Evolutionary conservation across 306 rosid species (phyloP).

Genomic region (Sphenostylis stenocarpa): DNA sequence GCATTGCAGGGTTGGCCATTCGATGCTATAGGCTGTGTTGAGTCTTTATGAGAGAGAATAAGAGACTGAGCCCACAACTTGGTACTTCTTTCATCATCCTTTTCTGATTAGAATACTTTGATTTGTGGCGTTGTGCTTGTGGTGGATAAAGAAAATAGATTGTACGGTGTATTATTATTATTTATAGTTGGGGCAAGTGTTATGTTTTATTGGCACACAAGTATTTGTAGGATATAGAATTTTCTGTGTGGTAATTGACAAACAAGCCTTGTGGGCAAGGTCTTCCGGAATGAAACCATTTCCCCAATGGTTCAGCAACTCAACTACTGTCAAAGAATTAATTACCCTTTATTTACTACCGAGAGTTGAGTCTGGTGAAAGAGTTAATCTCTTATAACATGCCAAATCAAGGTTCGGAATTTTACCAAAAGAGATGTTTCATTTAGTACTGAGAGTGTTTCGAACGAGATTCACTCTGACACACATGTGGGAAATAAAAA

Average conservation of each 20-base stretch:
- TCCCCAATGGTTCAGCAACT: background rate
- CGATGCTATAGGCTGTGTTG: background rate
- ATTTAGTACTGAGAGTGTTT: background rate
- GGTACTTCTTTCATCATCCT: background rate
- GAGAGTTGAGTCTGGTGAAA: background rate
- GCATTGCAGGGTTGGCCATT: background rate
- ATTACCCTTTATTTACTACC: background rate
- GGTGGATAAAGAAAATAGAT: background rate
- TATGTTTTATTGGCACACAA: background rate
- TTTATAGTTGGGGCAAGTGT: background rate
- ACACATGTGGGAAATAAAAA: background rate
- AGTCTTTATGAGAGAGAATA: background rate
- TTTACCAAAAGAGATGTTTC: background rate
- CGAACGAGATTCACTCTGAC: background rate
- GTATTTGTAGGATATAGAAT: constrained; percentile 1
- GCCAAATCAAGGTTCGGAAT: background rate
- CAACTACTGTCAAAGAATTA: background rate
- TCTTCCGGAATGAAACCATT: background rate
- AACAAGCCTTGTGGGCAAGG: background rate
- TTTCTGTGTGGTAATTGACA: background rate
- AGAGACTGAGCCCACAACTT: background rate
- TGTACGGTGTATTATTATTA: background rate
- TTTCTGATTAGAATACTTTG: constrained; percentile 15
- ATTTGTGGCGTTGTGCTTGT: background rate
- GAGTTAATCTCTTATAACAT: background rate